Base-by-base conservation (phyloP, 2,329 filamentous ascomycete genomes). In the Coniochaeta pulveracea region DNA sequence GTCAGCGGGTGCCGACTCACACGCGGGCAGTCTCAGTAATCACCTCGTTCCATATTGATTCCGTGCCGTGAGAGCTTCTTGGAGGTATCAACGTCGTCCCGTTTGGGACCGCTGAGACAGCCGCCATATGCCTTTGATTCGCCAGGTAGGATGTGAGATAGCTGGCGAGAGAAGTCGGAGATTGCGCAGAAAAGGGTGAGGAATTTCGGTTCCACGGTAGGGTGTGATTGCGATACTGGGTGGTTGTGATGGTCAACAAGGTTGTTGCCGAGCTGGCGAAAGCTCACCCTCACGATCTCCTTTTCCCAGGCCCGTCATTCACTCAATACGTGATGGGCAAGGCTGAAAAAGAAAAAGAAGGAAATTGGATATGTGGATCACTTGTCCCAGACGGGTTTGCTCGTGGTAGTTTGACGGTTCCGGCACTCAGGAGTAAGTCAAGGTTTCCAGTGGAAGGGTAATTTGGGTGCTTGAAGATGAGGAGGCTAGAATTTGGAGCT, bases 1-100 rank as follows among this genome's bases (percentile, higher is more conserved):
- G 11, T n/a, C n/a, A n/a, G 18, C 19, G 10, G 28, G 7, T n/a
- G 24, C 18, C 27, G 16, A n/a, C n/a, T n/a, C n/a, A n/a, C n/a
- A n/a, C n/a, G n/a, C n/a, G 10, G 21, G 7, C 10, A 30, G 22
- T 15, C 6, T 25, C 9, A 11, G 16, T 19, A 35, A 43, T 39
- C 27, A 48, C 46, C 14, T 48, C 43, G 17, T 45, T 39, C 41
- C 44, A 45, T 17, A 26, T 18, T 3, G 19, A 19, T 33, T 25
- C 30, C 15, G 18, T 33, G 30, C 30, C 30, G 12, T 33, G 30
- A 10, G 30, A 33, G 15, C 30, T 33, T 12, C 30, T 33, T 16
- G 30, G 30, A 15, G 30, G 30, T n/a, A 22, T 33, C 10, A 33
- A 25, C 11, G 30, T 33, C n/a, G 30, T 16, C 12, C 14, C 30